Evolutionary conservation across 1,284 basidiomycete genomes (phyloP).

Genomic region (Athelia sp.): DNA sequence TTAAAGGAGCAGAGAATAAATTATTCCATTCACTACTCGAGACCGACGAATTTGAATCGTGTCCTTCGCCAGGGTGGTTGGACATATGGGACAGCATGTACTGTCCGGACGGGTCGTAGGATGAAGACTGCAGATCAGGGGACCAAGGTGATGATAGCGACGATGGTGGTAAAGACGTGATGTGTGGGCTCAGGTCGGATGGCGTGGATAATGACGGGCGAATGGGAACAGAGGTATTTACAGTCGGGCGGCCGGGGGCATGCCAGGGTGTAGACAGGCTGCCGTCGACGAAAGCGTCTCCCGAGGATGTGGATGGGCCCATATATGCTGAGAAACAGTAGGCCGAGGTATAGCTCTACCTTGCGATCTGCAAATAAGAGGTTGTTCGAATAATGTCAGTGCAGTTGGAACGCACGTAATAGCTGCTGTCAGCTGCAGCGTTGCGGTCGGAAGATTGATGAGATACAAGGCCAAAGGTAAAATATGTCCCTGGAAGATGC

Average conservation of each 20-base stretch:
- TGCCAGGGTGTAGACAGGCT: slow-evolving; percentile 29
- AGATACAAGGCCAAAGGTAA: too few species aligned
- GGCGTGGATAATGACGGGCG: slow-evolving; percentile 23
- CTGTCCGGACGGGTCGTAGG: slow-evolving; percentile 8
- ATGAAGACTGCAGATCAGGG: slow-evolving; percentile 24
- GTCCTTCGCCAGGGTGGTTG: slow-evolving; percentile 6
- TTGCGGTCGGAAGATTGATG: too few species aligned
- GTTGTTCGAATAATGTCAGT: too few species aligned
- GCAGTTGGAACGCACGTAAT: too few species aligned
- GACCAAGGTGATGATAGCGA: slow-evolving; percentile 37
- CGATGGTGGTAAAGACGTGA: slow-evolving; percentile 30
- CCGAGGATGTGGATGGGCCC: slow-evolving; percentile 12
- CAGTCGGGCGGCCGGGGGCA: slow-evolving; percentile 31
- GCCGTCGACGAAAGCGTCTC: slow-evolving; percentile 9
- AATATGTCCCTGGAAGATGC: too few species aligned
- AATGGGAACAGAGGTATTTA: slow-evolving; percentile 30
- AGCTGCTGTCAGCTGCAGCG: too few species aligned
- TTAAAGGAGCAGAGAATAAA: slow-evolving; percentile 53
- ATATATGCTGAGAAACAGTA: slow-evolving; percentile 5
- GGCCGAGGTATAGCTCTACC: too few species aligned
- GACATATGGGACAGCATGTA: slow-evolving; percentile 13
- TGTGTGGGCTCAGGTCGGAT: slow-evolving; percentile 30
- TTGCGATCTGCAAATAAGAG: too few species aligned
- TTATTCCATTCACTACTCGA: slow-evolving; percentile 20
- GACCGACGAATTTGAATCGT: neutral